phyloP scores from a whole-genome alignment of 192 early-diverging fungal species.

The Geranomyces michiganensis region DNA sequence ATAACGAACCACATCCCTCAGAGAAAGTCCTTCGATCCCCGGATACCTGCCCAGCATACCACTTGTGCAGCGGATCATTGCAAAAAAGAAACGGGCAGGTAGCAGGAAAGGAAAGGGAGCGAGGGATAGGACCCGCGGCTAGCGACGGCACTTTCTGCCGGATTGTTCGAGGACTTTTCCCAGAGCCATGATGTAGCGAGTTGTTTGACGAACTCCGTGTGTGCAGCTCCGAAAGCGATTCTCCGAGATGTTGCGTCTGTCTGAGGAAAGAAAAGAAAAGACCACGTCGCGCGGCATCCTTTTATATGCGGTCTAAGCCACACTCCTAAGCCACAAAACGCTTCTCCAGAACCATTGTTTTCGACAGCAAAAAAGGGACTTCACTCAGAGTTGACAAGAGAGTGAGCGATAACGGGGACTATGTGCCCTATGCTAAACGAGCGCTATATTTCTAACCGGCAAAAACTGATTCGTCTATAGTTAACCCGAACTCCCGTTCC shows the following conservation, averaged over 20 bases:
- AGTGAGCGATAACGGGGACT: no score
- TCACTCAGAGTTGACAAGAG: no score
- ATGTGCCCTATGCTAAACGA: no score
- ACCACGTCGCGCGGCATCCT: not conserved
- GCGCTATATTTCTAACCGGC: slow-evolving; percentile 54
- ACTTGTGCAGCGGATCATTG: slow-evolving; percentile 11
- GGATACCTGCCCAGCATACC: slow-evolving; percentile 9
- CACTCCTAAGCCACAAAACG: no score
- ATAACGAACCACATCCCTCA: slow-evolving; percentile 38
- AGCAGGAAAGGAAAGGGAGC: slow-evolving; percentile 2
- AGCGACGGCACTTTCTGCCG: slow-evolving; percentile 40
- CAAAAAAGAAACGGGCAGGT: not conserved
- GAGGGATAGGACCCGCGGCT: slow-evolving; percentile 25
- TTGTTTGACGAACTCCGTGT: slow-evolving; percentile 24
- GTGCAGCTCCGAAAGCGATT: slow-evolving; percentile 40
- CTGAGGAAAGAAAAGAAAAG: slow-evolving; percentile 1
- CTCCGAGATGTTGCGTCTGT: slow-evolving; percentile 35
- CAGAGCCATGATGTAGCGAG: slow-evolving; percentile 20
- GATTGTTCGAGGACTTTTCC: slow-evolving; percentile 41
- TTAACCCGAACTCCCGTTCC: slow-evolving; percentile 77
- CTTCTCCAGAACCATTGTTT: no score
- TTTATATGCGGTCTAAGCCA: no score
- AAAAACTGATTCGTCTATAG: slow-evolving; percentile 76
- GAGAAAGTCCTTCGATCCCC: not conserved
- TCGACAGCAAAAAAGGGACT: no score